phyloP scores from a whole-genome alignment of 257 asterid species.

The Anisodus tanguticus region DNA sequence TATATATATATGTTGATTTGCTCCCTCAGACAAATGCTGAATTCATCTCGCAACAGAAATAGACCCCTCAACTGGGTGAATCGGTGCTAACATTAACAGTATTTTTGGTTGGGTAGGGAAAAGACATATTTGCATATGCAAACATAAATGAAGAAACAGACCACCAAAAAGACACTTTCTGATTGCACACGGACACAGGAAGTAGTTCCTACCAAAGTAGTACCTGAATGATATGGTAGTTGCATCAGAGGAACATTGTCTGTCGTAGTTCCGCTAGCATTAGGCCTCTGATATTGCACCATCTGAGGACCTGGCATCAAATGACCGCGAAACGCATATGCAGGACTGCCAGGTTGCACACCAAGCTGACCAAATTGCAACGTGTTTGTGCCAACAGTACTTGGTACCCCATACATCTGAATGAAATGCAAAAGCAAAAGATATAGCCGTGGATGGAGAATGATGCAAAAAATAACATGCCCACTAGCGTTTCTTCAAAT shows the following conservation, averaged over 20 bases:
- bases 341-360: slow-evolving; percentile 27
- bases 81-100: neutral
- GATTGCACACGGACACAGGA: neutral
- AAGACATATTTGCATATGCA: neutral
- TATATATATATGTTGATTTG: neutral
- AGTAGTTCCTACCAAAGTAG: neutral
- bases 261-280: slow-evolving; percentile 32
- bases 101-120: neutral
- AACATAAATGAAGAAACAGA: neutral
- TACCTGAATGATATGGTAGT: slow-evolving; percentile 39
- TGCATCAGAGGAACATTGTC: slow-evolving; percentile 37
- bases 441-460: neutral
- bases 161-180: neutral
- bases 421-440: neutral
- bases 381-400: slow-evolving; percentile 29
- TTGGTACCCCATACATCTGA: slow-evolving; percentile 31
- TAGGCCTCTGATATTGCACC: slow-evolving; percentile 35
- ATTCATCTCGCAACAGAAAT: neutral
- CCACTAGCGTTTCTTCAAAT: slow-evolving; percentile 3
- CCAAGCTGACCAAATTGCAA: slow-evolving; percentile 28
- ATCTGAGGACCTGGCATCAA: slow-evolving; percentile 34
- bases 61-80: neutral
- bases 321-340: slow-evolving; percentile 25
- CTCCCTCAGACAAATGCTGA: neutral
- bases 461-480: neutral